Base-by-base conservation (phyloP, 352 stramenopile species). In the Phytopythium boreale region DNA sequence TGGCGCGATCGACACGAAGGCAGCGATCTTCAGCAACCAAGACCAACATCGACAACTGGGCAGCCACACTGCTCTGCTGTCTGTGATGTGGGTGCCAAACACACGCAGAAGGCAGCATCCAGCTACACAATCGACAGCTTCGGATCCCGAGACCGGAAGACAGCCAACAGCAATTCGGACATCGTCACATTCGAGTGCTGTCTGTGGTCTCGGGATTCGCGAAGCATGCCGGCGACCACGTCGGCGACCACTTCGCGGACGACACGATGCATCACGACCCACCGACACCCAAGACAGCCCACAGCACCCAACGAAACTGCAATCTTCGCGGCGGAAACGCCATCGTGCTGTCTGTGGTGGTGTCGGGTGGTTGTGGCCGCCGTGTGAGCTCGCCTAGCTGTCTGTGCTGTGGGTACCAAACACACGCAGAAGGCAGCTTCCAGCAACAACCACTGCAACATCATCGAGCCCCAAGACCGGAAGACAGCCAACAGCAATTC, bases 271-370 rank as follows among this genome's bases (percentile, higher is more conserved):
- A 19, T 10, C 17, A 22, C 41, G 17, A 8, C 41, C 41, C 20
- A 10, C 19, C 44, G n/a, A 51, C 44, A 29, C 44, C n/a, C n/a
- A 51, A 51, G 44, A 9, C 44, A 51, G 44, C 44, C 44, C 44
- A 17, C 44, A 51, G 20, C 44, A 29, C 41, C 19, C 4, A n/a
- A 51, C 44, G 20, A 24, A 49, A 15, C n/a, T 46, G 1, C 15
- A n/a, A 46, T 46, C 6, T 46, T 39, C 39, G 39, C 39, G 39
- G 39, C 39, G 39, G 15, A 15, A 51, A 43, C 37, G 20, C n/a
- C 44, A 29, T 7, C n/a, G 31, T 41, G 51, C 51, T 44, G 51
- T 58, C 51, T 58, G 51, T 58, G 27, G 29, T n/a, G 9, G 29
- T 44, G 36, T 58, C 51, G 29, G 15, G 47, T 31, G 47, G 47